These are phyloP conservation scores for Jacaranda mimosifolia DNA, from an alignment of 257 asterid species.

Conservation along the genomic window DNA sequence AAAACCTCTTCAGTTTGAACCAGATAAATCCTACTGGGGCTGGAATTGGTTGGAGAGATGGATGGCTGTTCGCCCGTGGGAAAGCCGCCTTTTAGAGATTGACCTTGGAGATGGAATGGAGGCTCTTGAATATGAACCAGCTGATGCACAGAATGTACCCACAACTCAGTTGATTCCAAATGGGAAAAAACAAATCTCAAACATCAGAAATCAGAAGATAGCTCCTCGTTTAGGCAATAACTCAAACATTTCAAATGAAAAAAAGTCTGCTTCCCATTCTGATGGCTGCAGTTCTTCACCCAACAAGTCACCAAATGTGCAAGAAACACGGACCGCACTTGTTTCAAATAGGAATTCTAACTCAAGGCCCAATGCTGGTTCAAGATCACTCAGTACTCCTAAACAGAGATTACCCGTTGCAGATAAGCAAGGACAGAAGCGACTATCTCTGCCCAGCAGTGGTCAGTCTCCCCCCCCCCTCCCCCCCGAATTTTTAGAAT, in stretches of 20 bases:
- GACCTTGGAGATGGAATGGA: slow-evolving; percentile 65
- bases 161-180: slow-evolving; percentile 44
- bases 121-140: slow-evolving; percentile 50
- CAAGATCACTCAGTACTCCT: slow-evolving; percentile 78
- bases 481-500: slow-evolving; percentile 2
- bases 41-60: slow-evolving; percentile 99
- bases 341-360: slow-evolving; percentile 47
- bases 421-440: slow-evolving; percentile 71
- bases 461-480: slow-evolving; percentile 49
- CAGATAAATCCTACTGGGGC: slow-evolving; percentile 84
- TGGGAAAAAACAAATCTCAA: slow-evolving; percentile 54
- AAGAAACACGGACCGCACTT: slow-evolving; percentile 44
- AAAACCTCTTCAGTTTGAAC: slow-evolving; percentile 59
- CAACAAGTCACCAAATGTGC: slow-evolving; percentile 48
- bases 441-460: slow-evolving; percentile 74
- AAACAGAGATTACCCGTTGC: slow-evolving; percentile 68
- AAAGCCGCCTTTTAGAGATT: slow-evolving; percentile 67
- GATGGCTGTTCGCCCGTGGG: slow-evolving; percentile 99
- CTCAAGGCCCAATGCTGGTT: slow-evolving; percentile 50
- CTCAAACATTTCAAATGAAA: slow-evolving; percentile 49
- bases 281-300: slow-evolving; percentile 71
- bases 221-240: slow-evolving; percentile 49
- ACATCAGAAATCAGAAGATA: slow-evolving; percentile 47
- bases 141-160: slow-evolving; percentile 45
- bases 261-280: slow-evolving; percentile 48